These are phyloP conservation scores for Lobosporangium transversale DNA, from an alignment of 192 early-diverging fungal genomes.

Conservation along the genomic window DNA sequence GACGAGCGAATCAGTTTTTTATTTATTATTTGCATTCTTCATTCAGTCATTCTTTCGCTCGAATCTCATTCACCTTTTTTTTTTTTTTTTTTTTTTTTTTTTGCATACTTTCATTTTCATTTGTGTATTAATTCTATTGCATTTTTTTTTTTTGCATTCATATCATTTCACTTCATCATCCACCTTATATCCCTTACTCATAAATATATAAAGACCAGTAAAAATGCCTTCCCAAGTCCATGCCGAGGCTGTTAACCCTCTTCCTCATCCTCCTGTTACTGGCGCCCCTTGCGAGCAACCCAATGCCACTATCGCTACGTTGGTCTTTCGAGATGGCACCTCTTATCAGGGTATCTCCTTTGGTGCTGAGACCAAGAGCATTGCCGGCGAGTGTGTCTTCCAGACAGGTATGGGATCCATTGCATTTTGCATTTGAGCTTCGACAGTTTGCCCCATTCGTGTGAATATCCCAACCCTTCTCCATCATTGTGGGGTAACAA, in stretches of 20 bases:
- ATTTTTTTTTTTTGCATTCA: conserved; percentile 15
- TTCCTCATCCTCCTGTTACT: conserved; percentile 46
- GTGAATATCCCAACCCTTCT: no score
- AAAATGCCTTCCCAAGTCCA: conserved; percentile 33
- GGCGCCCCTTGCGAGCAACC: conserved; percentile 41
- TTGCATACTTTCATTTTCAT: conserved; percentile 8
- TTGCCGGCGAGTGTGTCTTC: conserved; percentile 98
- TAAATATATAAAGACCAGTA: not conserved
- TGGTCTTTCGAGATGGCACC: conserved; percentile 88
- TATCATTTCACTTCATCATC: not conserved
- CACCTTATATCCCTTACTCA: not conserved
- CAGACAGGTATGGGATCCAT: conserved; percentile 82
- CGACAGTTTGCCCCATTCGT: no score
- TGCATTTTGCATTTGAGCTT: not conserved
- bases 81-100: conserved; percentile 12
- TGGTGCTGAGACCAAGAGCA: conserved; percentile 84
- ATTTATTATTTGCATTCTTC: conserved; percentile 9
- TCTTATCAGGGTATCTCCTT: conserved; percentile 93
- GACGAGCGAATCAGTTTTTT: conserved; percentile 13
- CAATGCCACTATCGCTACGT: conserved; percentile 66
- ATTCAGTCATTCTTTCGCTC: not conserved
- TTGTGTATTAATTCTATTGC: conserved; percentile 10
- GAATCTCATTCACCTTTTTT: conserved; percentile 4
- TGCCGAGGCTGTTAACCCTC: conserved; percentile 1
- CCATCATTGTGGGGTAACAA: no score